Conservation (phyloP, 176 grass and related monocot genomes). For the Puccinellia tenuiflora region DNA sequence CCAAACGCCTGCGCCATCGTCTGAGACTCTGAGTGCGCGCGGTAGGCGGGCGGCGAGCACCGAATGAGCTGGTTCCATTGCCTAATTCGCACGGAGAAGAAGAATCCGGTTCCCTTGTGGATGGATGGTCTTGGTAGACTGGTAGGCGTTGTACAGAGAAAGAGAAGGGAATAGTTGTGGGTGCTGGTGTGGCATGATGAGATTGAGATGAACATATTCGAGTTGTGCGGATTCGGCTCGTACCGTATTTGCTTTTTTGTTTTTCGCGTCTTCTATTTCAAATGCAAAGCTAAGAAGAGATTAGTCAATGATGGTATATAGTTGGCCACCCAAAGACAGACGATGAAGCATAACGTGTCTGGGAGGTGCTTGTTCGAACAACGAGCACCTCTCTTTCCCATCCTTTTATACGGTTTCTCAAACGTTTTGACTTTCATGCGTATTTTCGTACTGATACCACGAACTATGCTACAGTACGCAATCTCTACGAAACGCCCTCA, state of each 20-base stretch:
- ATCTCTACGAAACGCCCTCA: too few relatives aligned
- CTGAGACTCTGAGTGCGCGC: conserved; percentile 34
- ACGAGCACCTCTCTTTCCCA: too few relatives aligned
- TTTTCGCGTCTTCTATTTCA: neutral
- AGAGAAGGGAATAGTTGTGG: conserved; percentile 5
- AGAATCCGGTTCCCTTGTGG: conserved; percentile 51
- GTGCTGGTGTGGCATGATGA: too few relatives aligned
- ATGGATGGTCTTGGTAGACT: too few relatives aligned
- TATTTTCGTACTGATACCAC: too few relatives aligned
- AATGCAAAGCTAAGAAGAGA: neutral
- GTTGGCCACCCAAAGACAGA: neutral
- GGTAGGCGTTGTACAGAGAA: conserved; percentile 8
- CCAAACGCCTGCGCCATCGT: conserved; percentile 86
- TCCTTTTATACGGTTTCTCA: too few relatives aligned
- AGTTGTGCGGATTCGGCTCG: neutral
- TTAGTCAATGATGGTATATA: conserved; percentile 29
- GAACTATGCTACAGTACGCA: too few relatives aligned
- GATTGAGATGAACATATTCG: too few relatives aligned
- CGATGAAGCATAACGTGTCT: neutral
- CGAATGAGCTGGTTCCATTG: conserved; percentile 7
- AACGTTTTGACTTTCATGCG: too few relatives aligned
- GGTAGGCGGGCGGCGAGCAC: neutral
- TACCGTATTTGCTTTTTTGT: neutral
- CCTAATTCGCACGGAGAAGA: conserved; percentile 13
- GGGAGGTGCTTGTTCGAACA: neutral